These are phyloP conservation scores for Diutina rugosa DNA, from an alignment of 1,139 yeast species.

Conservation along the genomic window DNA sequence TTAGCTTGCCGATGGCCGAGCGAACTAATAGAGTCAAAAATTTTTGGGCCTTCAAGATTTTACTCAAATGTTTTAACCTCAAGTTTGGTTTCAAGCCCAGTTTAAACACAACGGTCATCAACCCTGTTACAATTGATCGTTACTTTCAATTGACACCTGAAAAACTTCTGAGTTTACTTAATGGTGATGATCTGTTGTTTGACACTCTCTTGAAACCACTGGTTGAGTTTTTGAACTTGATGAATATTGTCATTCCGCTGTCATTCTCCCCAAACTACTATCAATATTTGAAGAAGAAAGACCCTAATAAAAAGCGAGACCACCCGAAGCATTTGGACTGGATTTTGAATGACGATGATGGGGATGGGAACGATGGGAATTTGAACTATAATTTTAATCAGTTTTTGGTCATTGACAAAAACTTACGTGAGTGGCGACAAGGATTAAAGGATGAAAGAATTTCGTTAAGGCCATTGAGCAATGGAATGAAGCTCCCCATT, in stretches of 20 bases:
- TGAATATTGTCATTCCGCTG: constrained; percentile 35
- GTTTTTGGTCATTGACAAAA: constrained; percentile 30
- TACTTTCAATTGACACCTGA: constrained; percentile 37
- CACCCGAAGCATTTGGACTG: constrained; percentile 25
- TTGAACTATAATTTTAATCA: constrained; percentile 34
- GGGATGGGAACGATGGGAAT: constrained; percentile 39
- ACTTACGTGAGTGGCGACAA: constrained; percentile 30
- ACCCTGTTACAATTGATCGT: constrained; percentile 36
- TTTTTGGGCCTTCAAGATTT: constrained; percentile 47
- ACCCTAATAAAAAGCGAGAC: constrained; percentile 11
- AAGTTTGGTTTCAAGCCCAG: constrained; percentile 36
- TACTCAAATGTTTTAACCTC: constrained; percentile 36
- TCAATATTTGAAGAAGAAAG: constrained; percentile 27
- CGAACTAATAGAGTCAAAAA: constrained; percentile 41
- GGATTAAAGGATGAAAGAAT: constrained; percentile 20
- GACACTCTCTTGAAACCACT: constrained; percentile 28
- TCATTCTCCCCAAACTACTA: constrained; percentile 37
- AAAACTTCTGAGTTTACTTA: constrained; percentile 24
- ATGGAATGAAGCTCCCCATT: constrained; percentile 23
- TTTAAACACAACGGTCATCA: constrained; percentile 6
- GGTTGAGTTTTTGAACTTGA: constrained; percentile 30
- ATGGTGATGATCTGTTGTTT: constrained; percentile 23
- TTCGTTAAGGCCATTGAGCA: constrained; percentile 18
- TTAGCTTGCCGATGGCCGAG: constrained; percentile 23
- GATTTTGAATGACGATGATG: constrained; percentile 36